Percentiles rank a stretch among this genome's conserved stretches.
These are phyloP conservation scores for Xylariaceae sp. DNA, from an alignment of 2,329 filamentous ascomycete genomes.

Conservation along the genomic window DNA sequence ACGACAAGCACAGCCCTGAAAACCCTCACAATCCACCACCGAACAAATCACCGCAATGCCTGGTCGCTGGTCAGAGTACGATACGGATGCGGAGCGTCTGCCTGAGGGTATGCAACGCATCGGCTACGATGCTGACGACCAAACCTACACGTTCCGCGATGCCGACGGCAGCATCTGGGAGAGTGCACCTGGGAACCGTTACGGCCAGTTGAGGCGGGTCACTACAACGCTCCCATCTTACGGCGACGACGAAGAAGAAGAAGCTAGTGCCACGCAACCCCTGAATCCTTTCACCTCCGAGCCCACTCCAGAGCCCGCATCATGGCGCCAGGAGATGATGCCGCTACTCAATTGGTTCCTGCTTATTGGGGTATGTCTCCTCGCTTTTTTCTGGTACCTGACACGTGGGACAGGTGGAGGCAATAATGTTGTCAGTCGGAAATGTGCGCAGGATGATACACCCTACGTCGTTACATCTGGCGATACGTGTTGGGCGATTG, in stretches of 20 bases:
- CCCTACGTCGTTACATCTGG: conserved; percentile 41
- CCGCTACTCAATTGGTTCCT: conserved; percentile 58
- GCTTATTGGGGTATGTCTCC: conserved; percentile 47
- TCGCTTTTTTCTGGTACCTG: conserved; percentile 49
- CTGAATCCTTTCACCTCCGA: conserved; percentile 13
- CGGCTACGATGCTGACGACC: conserved; percentile 48
- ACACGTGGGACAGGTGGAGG: conserved; percentile 26
- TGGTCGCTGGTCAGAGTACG: conserved; percentile 33
- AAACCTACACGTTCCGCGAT: conserved; percentile 45
- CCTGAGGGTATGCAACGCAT: conserved; percentile 46
- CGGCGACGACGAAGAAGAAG: conserved; percentile 19
- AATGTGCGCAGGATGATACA: conserved; percentile 29
- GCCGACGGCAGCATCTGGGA: conserved; percentile 41
- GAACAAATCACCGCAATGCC: too few relatives aligned
- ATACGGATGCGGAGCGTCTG: conserved; percentile 42
- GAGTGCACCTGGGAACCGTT: conserved; percentile 42
- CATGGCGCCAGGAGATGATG: conserved; percentile 50
- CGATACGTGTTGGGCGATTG: conserved; percentile 53
- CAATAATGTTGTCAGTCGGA: conserved; percentile 13
- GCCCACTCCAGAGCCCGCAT: too few relatives aligned
- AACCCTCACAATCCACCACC: too few relatives aligned
- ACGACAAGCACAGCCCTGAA: too few relatives aligned
- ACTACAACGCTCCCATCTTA: conserved; percentile 17
- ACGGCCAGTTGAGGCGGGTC: conserved; percentile 38
- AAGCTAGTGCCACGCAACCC: conserved; percentile 19